Evolutionary conservation across 805 yeast genomes (phyloP).

Genomic region (Saccharomyces paradoxus): DNA sequence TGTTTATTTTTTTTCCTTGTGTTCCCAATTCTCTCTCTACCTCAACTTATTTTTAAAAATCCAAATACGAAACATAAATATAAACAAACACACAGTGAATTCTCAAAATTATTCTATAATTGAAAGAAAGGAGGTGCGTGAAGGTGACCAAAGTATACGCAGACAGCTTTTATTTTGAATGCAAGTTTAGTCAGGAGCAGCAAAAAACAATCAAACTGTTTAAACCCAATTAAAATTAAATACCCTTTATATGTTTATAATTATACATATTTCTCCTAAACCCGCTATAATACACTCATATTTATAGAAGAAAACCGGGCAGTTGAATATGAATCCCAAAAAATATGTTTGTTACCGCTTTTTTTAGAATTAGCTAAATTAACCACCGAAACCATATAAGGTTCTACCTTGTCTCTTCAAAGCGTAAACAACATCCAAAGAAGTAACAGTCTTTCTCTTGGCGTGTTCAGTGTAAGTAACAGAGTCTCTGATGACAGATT

Average conservation of each 20-base stretch:
- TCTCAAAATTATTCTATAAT: not conserved
- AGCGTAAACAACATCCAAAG: slow-evolving; percentile 97
- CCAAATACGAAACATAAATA: not conserved
- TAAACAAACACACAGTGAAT: not conserved
- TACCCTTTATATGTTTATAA: not conserved
- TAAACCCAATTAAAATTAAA: not conserved
- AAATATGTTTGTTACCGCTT: not conserved
- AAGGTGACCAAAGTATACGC: not conserved
- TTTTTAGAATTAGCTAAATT: slow-evolving; percentile 26
- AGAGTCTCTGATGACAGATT: slow-evolving; percentile 96
- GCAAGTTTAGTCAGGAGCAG: not conserved
- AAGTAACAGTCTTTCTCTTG: slow-evolving; percentile 99
- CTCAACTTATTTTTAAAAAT: not conserved
- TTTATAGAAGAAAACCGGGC: not conserved
- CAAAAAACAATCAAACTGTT: not conserved
- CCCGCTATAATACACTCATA: not conserved
- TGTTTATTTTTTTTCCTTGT: not conserved
- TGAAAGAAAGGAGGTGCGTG: too few relatives aligned
- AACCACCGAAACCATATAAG: slow-evolving; percentile 99
- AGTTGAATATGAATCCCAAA: not conserved
- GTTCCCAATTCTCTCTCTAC: not conserved
- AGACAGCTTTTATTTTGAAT: not conserved
- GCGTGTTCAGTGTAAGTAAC: slow-evolving; percentile 99
- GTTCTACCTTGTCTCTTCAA: slow-evolving; percentile 99
- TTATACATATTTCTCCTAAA: not conserved